Evolutionary conservation across 2,329 filamentous ascomycete species (phyloP), one percentile per base, ranked within the genome.

Genomic region (Fusarium chlamydosporum): DNA sequence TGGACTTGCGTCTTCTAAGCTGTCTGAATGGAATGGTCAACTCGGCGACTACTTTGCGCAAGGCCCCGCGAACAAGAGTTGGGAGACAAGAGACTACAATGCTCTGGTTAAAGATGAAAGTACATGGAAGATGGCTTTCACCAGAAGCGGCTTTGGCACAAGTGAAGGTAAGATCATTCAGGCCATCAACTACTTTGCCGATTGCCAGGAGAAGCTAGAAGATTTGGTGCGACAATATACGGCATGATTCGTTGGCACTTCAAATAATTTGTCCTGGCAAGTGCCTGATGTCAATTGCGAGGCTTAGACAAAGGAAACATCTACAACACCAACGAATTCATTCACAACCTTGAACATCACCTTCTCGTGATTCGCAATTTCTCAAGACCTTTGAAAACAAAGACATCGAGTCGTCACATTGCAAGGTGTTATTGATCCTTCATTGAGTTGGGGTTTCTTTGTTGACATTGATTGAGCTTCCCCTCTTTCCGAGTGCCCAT

Each of bases 151-250:
- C 1, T 79, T 79, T 7, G 84, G 83, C 1, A 76, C 81, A 59
- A 83, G 81, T 16, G 83, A 86, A 72, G 82, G 78, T 29, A 88
- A 87, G 74, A 78, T 86, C 15, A 74, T 81, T 12, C 78, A 86
- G 76, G 86, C 86, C 10, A 83, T 89, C 48, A 86, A 87, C 67
- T 87, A 86, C 55, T 88, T 89, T 74, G 82, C 79, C 48, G 83
- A 86, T 54, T 85, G 85, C 75, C 86, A 88, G 73, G 80, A 84
- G 11, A 81, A 81, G 57, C 67, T 88, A 43, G 85, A 87, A 68
- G 77, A 72, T 15, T 16, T 79, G 72, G 80, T 74, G 56, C 75
- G 52, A 73, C 77, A 69, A 15, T 53, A 79, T 74, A 34, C 54
- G 16, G 46, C 35, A 15, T 61, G 20, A 69, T 33, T n/a, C 1